A percentile compares a stretch with the other conserved stretches of the same genome.
phyloP scores from a whole-genome alignment of 2,329 filamentous ascomycete species.

The Cytospora piceicola region DNA sequence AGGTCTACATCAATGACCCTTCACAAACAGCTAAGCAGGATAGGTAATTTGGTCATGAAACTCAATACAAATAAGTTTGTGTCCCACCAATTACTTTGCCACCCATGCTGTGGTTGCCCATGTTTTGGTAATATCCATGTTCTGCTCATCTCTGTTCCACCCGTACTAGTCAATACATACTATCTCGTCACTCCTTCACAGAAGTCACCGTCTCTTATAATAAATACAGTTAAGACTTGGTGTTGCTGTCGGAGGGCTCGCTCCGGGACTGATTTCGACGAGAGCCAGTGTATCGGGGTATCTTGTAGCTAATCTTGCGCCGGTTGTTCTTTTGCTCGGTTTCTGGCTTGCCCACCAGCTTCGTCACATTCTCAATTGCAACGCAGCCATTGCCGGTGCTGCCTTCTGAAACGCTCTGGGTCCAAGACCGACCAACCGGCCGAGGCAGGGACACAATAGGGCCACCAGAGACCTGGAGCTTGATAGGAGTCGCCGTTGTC shows the following conservation, averaged over 20 bases:
- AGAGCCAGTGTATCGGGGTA: slow-evolving; percentile 42
- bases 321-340: slow-evolving; percentile 32
- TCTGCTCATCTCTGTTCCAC: background rate
- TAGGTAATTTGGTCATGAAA: slow-evolving; percentile 3
- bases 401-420: slow-evolving; percentile 1
- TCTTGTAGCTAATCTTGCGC: slow-evolving; percentile 31
- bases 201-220: background rate
- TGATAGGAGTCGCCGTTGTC: slow-evolving; percentile 19
- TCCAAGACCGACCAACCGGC: background rate
- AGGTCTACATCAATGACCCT: background rate
- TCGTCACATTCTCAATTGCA: slow-evolving; percentile 11
- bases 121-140: slow-evolving; percentile 1
- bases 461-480: background rate
- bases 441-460: slow-evolving; percentile 25
- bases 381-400: slow-evolving; percentile 3
- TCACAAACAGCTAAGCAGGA: background rate
- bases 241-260: slow-evolving; percentile 41
- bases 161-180: slow-evolving; percentile 9
- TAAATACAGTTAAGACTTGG: background rate
- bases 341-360: slow-evolving; percentile 14
- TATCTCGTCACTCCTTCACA: background rate
- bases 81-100: slow-evolving; percentile 1
- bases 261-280: slow-evolving; percentile 54
- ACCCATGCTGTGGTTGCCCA: background rate
- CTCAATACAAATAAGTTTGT: slow-evolving; percentile 3